Evolutionary conservation across 345 rosid genomes (phyloP).

Genomic region (Firmiana major): DNA sequence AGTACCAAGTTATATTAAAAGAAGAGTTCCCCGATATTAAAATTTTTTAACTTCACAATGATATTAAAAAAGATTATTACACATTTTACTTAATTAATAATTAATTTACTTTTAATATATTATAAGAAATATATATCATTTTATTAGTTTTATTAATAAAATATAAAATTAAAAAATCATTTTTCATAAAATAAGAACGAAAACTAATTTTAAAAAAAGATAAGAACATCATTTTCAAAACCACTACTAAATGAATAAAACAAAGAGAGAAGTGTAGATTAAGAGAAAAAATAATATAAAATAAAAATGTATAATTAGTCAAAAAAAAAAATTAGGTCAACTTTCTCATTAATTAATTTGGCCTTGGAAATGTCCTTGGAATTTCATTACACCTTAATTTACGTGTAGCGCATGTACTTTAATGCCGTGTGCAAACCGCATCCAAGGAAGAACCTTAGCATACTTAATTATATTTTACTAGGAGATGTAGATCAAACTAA

Average conservation of each 20-base stretch:
- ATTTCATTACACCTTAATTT: constrained; percentile 1
- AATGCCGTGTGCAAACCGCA: constrained; percentile 15
- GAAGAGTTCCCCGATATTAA: too few species aligned
- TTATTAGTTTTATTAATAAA: too few species aligned
- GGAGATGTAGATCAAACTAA: too few species aligned
- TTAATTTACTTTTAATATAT: too few species aligned
- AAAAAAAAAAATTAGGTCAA: background rate
- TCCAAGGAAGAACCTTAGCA: background rate
- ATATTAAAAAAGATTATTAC: too few species aligned
- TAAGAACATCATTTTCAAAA: background rate
- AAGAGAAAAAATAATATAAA: background rate
- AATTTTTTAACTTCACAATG: too few species aligned
- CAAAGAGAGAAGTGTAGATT: background rate
- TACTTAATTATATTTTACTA: background rate
- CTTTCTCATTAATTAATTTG: background rate
- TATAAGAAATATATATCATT: too few species aligned
- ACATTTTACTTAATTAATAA: too few species aligned
- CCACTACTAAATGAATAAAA: background rate
- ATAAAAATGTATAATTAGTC: background rate
- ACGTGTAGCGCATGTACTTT: background rate
- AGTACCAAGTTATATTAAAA: too few species aligned
- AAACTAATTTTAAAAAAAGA: too few species aligned
- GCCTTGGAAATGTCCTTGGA: background rate
- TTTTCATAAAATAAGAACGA: too few species aligned
- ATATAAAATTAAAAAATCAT: too few species aligned